Evolutionary conservation across 371 early-diverging fungal species (phyloP), one percentile per base, ranked within the genome.

Genomic region (Mucor mucedo): DNA sequence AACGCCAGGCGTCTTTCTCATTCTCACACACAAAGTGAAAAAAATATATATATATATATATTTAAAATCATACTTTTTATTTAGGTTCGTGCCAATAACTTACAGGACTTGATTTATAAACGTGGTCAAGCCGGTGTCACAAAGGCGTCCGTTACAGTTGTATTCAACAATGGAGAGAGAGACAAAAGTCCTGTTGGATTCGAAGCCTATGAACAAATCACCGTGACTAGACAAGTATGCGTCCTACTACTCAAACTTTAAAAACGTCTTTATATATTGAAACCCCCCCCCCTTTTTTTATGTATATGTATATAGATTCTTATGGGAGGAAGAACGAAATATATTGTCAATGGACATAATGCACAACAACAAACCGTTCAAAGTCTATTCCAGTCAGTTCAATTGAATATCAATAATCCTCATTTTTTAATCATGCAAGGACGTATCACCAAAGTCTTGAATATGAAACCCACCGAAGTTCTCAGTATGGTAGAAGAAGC

Each of bases 371-470:
- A 95, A 64, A 92, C 91, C 14, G 95, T 99, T 1, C 88, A 89
- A 59, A 95, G 89, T 60, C 74, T 99, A 55, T 95, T 98, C 60
- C 98, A 98, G 67, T 95, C 96, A 2, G 98, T 98, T 8, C 95
- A 95, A 75, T 91, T 99, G 27, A 98, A 97, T 78, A 92, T 98
- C 80, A 95, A 98, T 84, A 98, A 98, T 70, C 99, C 99, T 13
- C 97, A 98, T 71, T 99, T 98, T 70, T 74, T 99, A 64, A 99
- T 96, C 70, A 98, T 99, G 97, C 99, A 99, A 80, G 99, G 99
- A 41, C 87, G 91, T 57, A 98, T 99, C 71, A 99, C 99, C 27
- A 97, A 98, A 70, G 96, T 99, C 3, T 85, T 99, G 29, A 99
- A 97, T 72, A 99, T 99, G 99, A 98, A 97, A 72, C 97, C 98